Evolutionary conservation across 305 asterid genomes (phyloP), one percentile per base, ranked within the genome.

Genomic region (Fraxinus nigra): DNA sequence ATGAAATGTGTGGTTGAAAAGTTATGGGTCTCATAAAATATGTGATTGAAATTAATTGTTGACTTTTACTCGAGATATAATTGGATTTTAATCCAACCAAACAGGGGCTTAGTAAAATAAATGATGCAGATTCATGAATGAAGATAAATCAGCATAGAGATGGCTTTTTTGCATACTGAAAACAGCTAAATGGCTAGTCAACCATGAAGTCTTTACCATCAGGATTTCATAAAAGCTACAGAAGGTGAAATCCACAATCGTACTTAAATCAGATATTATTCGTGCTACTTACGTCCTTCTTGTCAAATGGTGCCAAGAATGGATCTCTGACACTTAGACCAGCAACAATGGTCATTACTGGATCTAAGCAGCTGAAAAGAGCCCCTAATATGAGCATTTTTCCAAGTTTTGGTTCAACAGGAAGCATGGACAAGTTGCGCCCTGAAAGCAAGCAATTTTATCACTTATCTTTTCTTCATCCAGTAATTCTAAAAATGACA

Each of bases 351-450:
- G 97, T 94, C 95, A 94, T 87, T 72, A 92, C 78, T 81, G 98
- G 98, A 89, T 89, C 96, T 80, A 94, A 85, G 90, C 98, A 94
- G 87, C 90, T 89, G 87, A 94, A 93, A 78, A 92, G 88, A 69
- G 91, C 91, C 73, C 98, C 98, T 63, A 79, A 89, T 78, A 94
- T 89, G 69, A 95, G 93, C 99, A 95, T 95, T 89, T 95, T 95
- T 61, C 99, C 99, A 76, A 95, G 96, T 89, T 95, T 95, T 1
- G 99, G 99, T 83, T 95, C 99, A 86, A 95, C 98, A 61, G 99
- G 99, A 88, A 95, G 95, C 93, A 91, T 85, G 33, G 98, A 93
- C 85, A 95, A 87, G 85, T 93, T 89, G 80, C 82, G 91, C 13
- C 99, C 99, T 95, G 90, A 82, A 90, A 85, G 81, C 78, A 56